Evolutionary conservation across 2,329 filamentous ascomycete species (phyloP), one percentile per base, ranked within the genome.

Genomic region (Fusarium brachygibbosum): DNA sequence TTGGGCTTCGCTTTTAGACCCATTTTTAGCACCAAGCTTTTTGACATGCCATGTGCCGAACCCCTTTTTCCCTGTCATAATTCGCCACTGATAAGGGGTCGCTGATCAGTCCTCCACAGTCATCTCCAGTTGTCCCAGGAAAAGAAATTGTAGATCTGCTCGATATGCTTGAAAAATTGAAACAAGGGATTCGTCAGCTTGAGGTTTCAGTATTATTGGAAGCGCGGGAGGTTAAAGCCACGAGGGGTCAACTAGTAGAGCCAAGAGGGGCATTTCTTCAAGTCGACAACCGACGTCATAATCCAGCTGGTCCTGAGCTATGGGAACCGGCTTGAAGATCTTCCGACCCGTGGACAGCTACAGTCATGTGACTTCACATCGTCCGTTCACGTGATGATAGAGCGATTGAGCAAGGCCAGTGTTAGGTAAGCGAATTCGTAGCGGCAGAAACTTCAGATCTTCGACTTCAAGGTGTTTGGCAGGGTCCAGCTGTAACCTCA

Each of bases 111-210:
- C 49, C 51, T 63, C 53, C 51, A 65, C 29, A 48, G 21, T 40
- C 41, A 52, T 59, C 48, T 56, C 64, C 68, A 60, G 14, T 49
- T 28, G 25, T 65, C 25, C 50, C 23, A 58, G 53, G 42, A 64
- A 64, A 44, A 50, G 23, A 55, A 57, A 62, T 55, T 54, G 60
- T 66, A 68, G 71, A 72, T 73, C 67, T 58, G 23, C 51, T 53
- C 53, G 29, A 58, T 46, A 42, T 42, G 55, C 56, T 59, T 68
- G 52, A 23, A 55, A 59, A 34, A 70, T 63, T 69, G 72, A 74
- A 74, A 74, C 72, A 74, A 58, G 66, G 66, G 60, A 58, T 67
- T 74, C 69, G 72, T 74, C 72, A 74, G 66, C 71, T 41, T 46
- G 25, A 46, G 32, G 66, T 70, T 60, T 60, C 69, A 66, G 41